Evolutionary conservation across 345 rosid genomes (phyloP).

Genomic region (Sonneratia caseolaris): DNA sequence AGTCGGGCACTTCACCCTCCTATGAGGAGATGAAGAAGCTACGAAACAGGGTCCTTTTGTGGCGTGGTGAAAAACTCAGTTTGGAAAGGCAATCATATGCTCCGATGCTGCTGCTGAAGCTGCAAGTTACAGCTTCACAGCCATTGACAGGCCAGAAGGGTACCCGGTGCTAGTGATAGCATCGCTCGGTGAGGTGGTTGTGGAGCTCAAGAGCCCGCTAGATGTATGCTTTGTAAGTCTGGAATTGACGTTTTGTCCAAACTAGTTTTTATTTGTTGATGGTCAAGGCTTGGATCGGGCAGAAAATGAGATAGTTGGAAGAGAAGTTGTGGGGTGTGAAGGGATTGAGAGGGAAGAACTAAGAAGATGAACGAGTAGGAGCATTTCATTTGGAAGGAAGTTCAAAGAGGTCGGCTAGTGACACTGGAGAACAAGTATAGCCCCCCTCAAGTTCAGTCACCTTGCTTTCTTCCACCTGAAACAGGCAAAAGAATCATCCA

Average conservation of each 20-base stretch:
- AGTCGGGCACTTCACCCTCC: constrained; percentile 41
- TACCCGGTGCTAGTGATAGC: constrained; percentile 52
- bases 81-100: constrained; percentile 75
- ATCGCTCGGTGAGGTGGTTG: constrained; percentile 44
- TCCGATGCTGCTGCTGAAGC: constrained; percentile 84
- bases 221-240: constrained; percentile 20
- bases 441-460: constrained; percentile 61
- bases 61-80: constrained; percentile 69
- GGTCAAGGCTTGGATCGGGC: not conserved
- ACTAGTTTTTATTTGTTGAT: not conserved
- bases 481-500: constrained; percentile 22
- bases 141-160: constrained; percentile 71
- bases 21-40: constrained; percentile 53
- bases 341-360: constrained; percentile 40
- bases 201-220: constrained; percentile 36
- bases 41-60: constrained; percentile 56
- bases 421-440: constrained; percentile 51
- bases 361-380: constrained; percentile 66
- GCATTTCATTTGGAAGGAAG: no score
- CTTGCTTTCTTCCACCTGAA: constrained; percentile 67
- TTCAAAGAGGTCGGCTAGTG: constrained; percentile 52
- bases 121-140: constrained; percentile 62
- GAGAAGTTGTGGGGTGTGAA: constrained; percentile 64
- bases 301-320: constrained; percentile 42
- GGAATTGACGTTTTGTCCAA: not conserved